These are phyloP conservation scores for Eucalyptus curtisii DNA, from an alignment of 345 rosid genomes.

Conservation along the genomic window DNA sequence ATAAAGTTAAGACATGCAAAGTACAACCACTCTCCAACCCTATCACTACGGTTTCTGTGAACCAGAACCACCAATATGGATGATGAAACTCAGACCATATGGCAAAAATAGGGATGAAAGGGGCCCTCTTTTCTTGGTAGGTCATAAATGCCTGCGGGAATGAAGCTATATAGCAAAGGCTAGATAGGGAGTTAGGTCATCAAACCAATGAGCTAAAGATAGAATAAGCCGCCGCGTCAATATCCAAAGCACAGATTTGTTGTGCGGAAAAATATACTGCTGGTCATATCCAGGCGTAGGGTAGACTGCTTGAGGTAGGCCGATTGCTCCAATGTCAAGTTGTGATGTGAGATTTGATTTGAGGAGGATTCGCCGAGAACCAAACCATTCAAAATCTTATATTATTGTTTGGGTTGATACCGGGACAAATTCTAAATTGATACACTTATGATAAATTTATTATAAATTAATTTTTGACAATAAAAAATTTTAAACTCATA, in stretches of 20 bases:
- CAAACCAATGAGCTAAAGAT: background rate
- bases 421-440: fast-evolving
- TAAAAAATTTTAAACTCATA: no score
- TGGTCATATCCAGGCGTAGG: fast-evolving
- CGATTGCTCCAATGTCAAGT: background rate
- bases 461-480: fast-evolving
- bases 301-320: background rate
- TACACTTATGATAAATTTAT: no score
- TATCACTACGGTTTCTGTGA: background rate
- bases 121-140: background rate
- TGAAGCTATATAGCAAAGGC: background rate
- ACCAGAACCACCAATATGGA: background rate
- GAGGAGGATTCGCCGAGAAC: fast-evolving
- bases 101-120: background rate
- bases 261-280: background rate
- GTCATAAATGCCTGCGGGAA: background rate
- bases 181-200: background rate
- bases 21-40: background rate
- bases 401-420: background rate
- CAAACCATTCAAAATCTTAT: background rate
- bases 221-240: background rate
- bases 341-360: background rate
- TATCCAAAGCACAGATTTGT: background rate
- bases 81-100: background rate
- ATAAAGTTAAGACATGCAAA: background rate